Base-by-base conservation (phyloP, 2,329 filamentous ascomycete genomes). In the Ophiostoma sp. region DNA sequence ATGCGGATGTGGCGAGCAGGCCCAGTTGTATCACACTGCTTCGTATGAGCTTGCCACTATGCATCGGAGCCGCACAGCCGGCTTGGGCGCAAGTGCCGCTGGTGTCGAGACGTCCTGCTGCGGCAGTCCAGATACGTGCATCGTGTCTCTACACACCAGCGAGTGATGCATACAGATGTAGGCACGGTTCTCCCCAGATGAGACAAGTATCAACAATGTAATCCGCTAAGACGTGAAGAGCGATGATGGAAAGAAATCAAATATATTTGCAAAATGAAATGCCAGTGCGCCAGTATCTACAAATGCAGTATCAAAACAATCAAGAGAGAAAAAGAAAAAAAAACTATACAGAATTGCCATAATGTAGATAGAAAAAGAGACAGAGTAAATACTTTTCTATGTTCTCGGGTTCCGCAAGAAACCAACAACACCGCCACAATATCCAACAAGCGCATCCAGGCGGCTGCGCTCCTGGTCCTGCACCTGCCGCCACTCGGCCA, bases 381-480 rank as follows among this genome's bases (percentile, higher is more conserved):
- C 4, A 67, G 23, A 65, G 27, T 31, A 31, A 67, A 64, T 4
- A 65, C n/a, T 13, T 23, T 20, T 20, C 31, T 65, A 87, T 71
- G 84, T 85, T 75, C 84, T 78, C 27, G 86, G 86, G 73, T 82
- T 88, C 75, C 93, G 86, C 75, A 97, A 82, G 81, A 95, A 97
- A 57, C 87, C 87, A 23, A 96, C 88, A 33, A 97, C 92, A 73
- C 94, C 94, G 73, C 89, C 87, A 78, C 92, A 96, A 78, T 95
- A 97, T 20, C 93, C 93, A 15, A 96, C 91, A 73, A 97, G 80
- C 69, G 87, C 87, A 70, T 90, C 88, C 70, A 98, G 79, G 70
- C 93, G 85, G 72, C 83, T 83, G 67, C 87, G 86, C 78, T 96
- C 94, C 75, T 81, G 83, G 77, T 89, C 88, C 78, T 94, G 91